Base-by-base conservation (phyloP, 352 stramenopile species). In the Globisporangium polare region DNA sequence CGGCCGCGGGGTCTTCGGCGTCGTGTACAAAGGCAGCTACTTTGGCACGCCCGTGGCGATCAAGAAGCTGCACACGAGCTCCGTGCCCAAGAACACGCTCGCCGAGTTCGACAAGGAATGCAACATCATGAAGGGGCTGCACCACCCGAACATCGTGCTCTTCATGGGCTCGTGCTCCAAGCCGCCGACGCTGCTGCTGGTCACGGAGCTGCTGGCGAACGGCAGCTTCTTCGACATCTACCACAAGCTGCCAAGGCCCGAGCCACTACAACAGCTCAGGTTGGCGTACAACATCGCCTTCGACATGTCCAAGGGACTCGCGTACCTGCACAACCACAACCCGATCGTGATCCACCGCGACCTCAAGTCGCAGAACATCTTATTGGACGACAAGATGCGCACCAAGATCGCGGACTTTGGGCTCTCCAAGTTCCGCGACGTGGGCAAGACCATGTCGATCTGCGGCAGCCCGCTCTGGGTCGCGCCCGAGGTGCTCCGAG, bases 81-180 rank as follows among this genome's bases (percentile, higher is more conserved):
- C 75, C 6, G 84, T 92, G 50, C 80, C 82, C 3, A 93, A 92
- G 65, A 93, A 92, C 66, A 93, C 84, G 5, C 69, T 93, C 42
- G 47, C 74, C 26, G 86, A 93, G 60, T 95, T 92, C 27, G 80
- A 95, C 47, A 92, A 95, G 46, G 83, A 92, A 57, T 92, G 82
- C 63, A 85, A 46, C 20, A 93, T 95, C 69, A 93, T 93, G 84
- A 91, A 88, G 47, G 80, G 84, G 2, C 88, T 99, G 58, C 76
- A 97, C 59, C 96, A 99, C 75, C 96, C 97, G 8, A 99, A 99
- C 73, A 98, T 99, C 58, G 97, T 98, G 61, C 77, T 99, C 12
- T 99, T 98, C 68, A 98, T 99, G 89, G 95, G 95, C 31, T 98
- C 95, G 20, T 99, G 94, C 78, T 90, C 97, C n/a, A 91, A 97